A percentile compares a stretch with the other conserved stretches of the same genome.
phyloP scores from a whole-genome alignment of 2,329 filamentous ascomycete genomes.

The Helicocarpus griseus region DNA sequence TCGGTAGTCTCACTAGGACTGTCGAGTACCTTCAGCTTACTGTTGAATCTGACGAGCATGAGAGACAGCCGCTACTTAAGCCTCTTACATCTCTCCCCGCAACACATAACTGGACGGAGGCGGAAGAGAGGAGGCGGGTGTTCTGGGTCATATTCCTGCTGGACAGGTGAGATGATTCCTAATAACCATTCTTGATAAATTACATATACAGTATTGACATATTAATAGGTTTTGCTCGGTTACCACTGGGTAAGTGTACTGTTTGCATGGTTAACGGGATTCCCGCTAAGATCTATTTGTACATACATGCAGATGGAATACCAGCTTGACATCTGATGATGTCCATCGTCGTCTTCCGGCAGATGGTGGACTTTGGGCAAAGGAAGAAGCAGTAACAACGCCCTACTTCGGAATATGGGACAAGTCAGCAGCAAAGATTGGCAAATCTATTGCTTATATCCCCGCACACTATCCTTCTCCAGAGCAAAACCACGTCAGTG shows the following conservation, averaged over 20 bases:
- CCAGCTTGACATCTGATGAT: slow-evolving; percentile 28
- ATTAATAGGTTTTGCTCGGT: slow-evolving; percentile 21
- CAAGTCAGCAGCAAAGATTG: slow-evolving; percentile 29
- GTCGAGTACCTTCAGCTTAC: slow-evolving; percentile 30
- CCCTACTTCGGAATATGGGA: slow-evolving; percentile 41
- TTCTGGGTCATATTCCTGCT: slow-evolving; percentile 35
- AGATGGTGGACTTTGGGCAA: slow-evolving; percentile 36
- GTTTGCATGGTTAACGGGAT: no score
- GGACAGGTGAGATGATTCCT: slow-evolving; percentile 25
- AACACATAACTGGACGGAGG: slow-evolving; percentile 26
- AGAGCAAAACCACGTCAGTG: slow-evolving; percentile 8
- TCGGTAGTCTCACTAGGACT: slow-evolving; percentile 28
- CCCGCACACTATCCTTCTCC: slow-evolving; percentile 15
- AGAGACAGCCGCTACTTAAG: slow-evolving; percentile 18
- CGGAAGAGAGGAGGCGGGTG: slow-evolving; percentile 31
- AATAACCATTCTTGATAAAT: no score
- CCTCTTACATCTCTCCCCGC: slow-evolving; percentile 20
- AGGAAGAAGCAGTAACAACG: slow-evolving; percentile 29
- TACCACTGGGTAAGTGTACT: slow-evolving; percentile 22
- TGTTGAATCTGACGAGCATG: slow-evolving; percentile 23
- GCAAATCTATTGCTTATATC: slow-evolving; percentile 32
- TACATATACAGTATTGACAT: no score
- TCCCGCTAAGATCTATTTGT: no score
- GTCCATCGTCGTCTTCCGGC: slow-evolving; percentile 31
- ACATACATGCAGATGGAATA: slow-evolving; percentile 23